A percentile compares a stretch with the other conserved stretches of the same genome.
Evolutionary conservation across 2,329 filamentous ascomycete species (phyloP).

Genomic region (Fusarium metavorans): DNA sequence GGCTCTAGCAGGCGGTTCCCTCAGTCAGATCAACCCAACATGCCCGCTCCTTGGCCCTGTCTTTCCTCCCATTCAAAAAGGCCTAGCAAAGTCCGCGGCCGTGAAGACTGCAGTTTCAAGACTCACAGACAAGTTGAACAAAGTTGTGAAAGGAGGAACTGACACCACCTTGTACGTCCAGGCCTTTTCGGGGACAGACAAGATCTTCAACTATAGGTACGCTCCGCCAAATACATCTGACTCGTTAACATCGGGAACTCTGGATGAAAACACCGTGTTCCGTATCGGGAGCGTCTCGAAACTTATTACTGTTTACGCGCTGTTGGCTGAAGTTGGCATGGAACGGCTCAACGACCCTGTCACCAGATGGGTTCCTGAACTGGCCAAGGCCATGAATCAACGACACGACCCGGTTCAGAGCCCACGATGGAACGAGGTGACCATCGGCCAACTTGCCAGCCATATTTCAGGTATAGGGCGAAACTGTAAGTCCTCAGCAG

Average conservation of each 20-base stretch:
- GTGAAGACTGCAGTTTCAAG: not conserved
- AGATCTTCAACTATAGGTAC: constrained; percentile 1
- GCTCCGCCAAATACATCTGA: not conserved
- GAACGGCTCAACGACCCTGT: constrained; percentile 33
- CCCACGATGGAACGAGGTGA: constrained; percentile 34
- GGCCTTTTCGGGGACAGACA: constrained; percentile 1
- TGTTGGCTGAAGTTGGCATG: constrained; percentile 33
- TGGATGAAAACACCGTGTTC: constrained; percentile 35
- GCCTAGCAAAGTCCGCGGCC: not conserved
- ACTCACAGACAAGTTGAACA: not conserved
- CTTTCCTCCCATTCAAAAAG: not conserved
- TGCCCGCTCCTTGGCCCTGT: constrained; percentile 4
- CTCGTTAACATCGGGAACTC: not conserved
- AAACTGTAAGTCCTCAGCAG: not conserved
- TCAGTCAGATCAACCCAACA: not conserved
- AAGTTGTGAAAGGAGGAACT: not conserved
- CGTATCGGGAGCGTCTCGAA: constrained; percentile 45
- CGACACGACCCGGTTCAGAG: not conserved
- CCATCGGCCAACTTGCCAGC: constrained; percentile 35
- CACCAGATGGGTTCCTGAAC: constrained; percentile 41
- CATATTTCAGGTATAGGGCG: constrained; percentile 1
- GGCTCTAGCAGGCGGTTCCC: not conserved
- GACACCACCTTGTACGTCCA: constrained; percentile 1
- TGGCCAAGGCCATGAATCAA: constrained; percentile 11
- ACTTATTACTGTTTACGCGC: constrained; percentile 35